Conservation (phyloP, 1,284 basidiomycete species). For the Naganishia liquefaciens region DNA sequence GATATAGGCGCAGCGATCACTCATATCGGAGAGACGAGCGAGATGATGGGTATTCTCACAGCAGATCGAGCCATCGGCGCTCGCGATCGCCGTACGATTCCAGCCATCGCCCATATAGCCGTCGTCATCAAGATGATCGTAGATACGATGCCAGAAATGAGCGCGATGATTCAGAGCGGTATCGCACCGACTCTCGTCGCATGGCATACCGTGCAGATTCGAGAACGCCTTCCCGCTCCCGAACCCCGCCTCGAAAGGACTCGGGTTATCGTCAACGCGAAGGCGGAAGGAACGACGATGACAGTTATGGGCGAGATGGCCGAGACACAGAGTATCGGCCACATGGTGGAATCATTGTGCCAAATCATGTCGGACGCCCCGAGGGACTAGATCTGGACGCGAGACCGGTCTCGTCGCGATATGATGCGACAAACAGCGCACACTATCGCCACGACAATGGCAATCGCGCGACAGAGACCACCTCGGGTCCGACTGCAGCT, state of each 20-base stretch:
- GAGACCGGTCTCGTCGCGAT: constrained; percentile 33
- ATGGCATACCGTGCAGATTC: neutral
- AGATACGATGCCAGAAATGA: neutral
- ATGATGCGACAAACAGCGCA: constrained; percentile 39
- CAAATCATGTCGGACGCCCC: neutral
- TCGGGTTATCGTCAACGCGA: constrained; percentile 2
- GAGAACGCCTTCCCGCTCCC: constrained; percentile 13
- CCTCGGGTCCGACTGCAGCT: constrained; percentile 35
- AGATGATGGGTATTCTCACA: neutral
- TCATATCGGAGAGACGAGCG: constrained; percentile 32
- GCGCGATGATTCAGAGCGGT: neutral
- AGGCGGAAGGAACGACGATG: neutral
- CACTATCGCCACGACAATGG: neutral
- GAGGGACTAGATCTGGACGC: constrained; percentile 10
- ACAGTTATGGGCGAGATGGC: neutral
- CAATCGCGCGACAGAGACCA: neutral
- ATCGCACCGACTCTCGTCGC: neutral
- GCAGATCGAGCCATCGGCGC: constrained; percentile 12
- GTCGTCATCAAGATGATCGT: neutral
- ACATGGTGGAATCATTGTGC: neutral
- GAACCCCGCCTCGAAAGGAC: constrained; percentile 4
- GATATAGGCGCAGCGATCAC: constrained; percentile 30
- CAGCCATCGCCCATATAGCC: neutral
- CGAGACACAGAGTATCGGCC: neutral
- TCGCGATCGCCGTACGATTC: constrained; percentile 19